A percentile compares a stretch with the other conserved stretches of the same genome.
Conservation (phyloP, 2,329 filamentous ascomycete genomes). For the Aspergillus sp. region DNA sequence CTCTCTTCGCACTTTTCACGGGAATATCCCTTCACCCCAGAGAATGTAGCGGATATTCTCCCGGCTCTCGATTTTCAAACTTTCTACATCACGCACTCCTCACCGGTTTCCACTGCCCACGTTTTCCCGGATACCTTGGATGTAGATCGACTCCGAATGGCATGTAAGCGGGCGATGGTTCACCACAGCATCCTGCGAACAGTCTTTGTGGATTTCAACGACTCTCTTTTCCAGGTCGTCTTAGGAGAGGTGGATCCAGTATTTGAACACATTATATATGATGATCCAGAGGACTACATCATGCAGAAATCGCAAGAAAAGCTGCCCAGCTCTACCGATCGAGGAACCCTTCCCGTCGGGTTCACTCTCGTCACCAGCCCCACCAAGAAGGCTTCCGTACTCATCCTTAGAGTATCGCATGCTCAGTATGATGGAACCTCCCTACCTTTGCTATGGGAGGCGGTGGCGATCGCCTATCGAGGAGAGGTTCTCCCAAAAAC, state of each 20-base stretch:
- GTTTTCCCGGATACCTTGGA: slow-evolving; percentile 3
- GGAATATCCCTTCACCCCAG: neutral
- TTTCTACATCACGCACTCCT: slow-evolving; percentile 5
- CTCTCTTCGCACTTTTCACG: neutral
- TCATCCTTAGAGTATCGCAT: slow-evolving; percentile 1
- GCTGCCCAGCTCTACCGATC: neutral
- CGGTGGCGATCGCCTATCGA: slow-evolving; percentile 3
- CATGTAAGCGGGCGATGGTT: slow-evolving; percentile 1
- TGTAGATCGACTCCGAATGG: slow-evolving; percentile 1
- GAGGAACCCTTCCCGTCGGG: neutral
- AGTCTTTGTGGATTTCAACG: slow-evolving; percentile 1
- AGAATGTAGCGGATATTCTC: slow-evolving; percentile 3
- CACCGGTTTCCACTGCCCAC: slow-evolving; percentile 2
- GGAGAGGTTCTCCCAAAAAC: neutral
- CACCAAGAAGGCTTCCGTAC: neutral
- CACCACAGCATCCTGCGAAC: slow-evolving; percentile 9
- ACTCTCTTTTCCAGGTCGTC: slow-evolving; percentile 5
- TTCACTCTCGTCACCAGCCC: slow-evolving; percentile 4
- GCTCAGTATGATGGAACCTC: slow-evolving; percentile 4
- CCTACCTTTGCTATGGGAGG: slow-evolving; percentile 1
- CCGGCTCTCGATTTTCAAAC: slow-evolving; percentile 2
- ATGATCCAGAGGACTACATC: slow-evolving; percentile 3
- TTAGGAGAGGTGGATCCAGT: slow-evolving; percentile 1
- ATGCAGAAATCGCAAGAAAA: neutral
- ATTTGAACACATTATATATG: slow-evolving; percentile 3